These are phyloP conservation scores for Diaporthe citriasiana DNA, from an alignment of 2,329 filamentous ascomycete species.

Conservation along the genomic window DNA sequence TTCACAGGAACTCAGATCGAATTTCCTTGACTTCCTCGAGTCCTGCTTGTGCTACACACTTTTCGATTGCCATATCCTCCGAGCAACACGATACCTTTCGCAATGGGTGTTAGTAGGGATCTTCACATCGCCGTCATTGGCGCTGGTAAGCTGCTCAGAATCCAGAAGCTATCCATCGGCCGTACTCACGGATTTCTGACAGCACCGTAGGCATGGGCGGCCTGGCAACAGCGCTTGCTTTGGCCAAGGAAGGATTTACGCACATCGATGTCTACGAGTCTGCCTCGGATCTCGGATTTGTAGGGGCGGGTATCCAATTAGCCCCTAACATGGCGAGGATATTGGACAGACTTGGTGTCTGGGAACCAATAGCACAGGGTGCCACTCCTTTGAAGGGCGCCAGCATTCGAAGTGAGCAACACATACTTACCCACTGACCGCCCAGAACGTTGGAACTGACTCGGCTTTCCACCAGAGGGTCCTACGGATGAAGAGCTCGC, in stretches of 20 bases:
- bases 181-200: not conserved
- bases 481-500: slow-evolving; percentile 70
- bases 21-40: fast-evolving
- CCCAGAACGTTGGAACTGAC: not conserved
- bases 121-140: slow-evolving; percentile 52
- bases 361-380: slow-evolving; percentile 39
- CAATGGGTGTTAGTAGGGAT: slow-evolving; percentile 42
- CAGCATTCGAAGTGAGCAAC: slow-evolving; percentile 40
- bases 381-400: slow-evolving; percentile 40
- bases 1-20: not conserved
- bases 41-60: fast-evolving
- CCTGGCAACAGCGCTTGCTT: slow-evolving; percentile 77
- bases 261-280: slow-evolving; percentile 81
- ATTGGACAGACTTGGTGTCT: slow-evolving; percentile 62
- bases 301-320: slow-evolving; percentile 87
- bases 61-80: not conserved
- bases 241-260: slow-evolving; percentile 82
- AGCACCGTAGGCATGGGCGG: slow-evolving; percentile 79
- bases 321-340: slow-evolving; percentile 87
- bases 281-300: slow-evolving; percentile 81
- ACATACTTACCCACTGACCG: not conserved
- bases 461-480: slow-evolving; percentile 58
- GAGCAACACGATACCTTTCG: not conserved
- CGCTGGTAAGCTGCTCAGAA: slow-evolving; percentile 46
- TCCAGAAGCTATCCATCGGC: not conserved